Base-by-base conservation (phyloP, 176 grass and related monocot species). In the Cenchrus americanus region DNA sequence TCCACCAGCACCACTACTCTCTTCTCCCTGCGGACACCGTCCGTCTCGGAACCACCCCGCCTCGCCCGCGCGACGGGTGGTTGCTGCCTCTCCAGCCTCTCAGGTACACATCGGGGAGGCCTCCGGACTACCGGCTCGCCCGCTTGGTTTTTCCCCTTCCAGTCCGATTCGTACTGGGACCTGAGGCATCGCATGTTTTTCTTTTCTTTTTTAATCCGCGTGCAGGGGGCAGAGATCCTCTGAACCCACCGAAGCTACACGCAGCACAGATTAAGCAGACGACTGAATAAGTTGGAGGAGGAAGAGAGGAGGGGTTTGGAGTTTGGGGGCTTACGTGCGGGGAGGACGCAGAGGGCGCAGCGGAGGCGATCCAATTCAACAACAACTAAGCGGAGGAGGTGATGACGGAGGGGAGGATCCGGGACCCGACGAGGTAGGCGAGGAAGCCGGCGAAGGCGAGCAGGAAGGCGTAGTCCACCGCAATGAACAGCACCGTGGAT, bases 381-480 rank as follows among this genome's bases (percentile, higher is more conserved):
- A 53, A 14, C 51, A 5, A 9, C 55, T n/a, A n/a, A n/a, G n/a
- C 8, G 60, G 75, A 9, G 74, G 44, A 19, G 34, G 62, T 23
- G 19, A 69, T 40, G 19, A 74, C 48, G 64, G 83, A 79, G 34
- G 93, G 82, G 79, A 85, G 88, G 77, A 94, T 40, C 41, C 89
- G 59, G 66, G 82, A 89, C 24, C 84, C 79, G 80, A 95, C 79
- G 76, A 98, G 81, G 84, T 98, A 98, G 77, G 89, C 86, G 91
- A 98, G 92, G 75, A 93, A 88, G 42, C 82, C 72, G 83, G 92
- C 87, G 91, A 98, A 98, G 73, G 87, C 68, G 75, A 94, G 79
- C 30, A 98, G 89, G 93, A 98, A 95, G 57, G 85, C 76, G 76
- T 95, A 95, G 74, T 98, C 96, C 85, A 98, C 69, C 75, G 60